Evolutionary conservation across 2,329 filamentous ascomycete genomes (phyloP).

Genomic region (Paraphaeosphaeria sporulosa): DNA sequence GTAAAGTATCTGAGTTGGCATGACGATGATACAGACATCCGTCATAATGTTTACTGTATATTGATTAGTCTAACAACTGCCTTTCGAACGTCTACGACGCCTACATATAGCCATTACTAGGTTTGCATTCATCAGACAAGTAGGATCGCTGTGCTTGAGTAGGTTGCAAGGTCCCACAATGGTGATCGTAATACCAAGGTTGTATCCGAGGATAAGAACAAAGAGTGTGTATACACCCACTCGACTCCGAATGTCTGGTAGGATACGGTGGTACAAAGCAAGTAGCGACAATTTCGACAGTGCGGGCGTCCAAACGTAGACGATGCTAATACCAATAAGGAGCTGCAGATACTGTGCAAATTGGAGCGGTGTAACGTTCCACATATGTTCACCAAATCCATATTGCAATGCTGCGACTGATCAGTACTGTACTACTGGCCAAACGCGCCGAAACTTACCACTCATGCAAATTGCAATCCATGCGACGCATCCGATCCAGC

Average conservation of each 20-base stretch:
- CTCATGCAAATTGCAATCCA: conserved; percentile 24
- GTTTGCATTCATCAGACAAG: conserved; percentile 27
- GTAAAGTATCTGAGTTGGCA: conserved; percentile 34
- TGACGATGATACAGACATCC: conserved; percentile 42
- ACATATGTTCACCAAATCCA: conserved; percentile 29
- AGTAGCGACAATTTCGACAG: conserved; percentile 31
- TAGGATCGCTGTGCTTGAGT: conserved; percentile 18
- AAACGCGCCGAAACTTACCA: conserved; percentile 9
- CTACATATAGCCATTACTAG: conserved; percentile 25
- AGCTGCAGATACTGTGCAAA: conserved; percentile 20
- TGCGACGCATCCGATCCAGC: conserved; percentile 27
- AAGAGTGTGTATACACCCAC: conserved; percentile 22
- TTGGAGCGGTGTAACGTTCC: conserved; percentile 24
- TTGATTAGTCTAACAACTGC: background rate
- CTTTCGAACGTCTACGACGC: background rate
- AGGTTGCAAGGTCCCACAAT: conserved; percentile 29
- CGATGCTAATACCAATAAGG: conserved; percentile 25
- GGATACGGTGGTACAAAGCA: conserved; percentile 29
- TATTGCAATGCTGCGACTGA: conserved; percentile 24
- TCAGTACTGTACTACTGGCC: background rate
- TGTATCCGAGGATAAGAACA: conserved; percentile 26
- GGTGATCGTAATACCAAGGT: conserved; percentile 26
- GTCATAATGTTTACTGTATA: conserved; percentile 42
- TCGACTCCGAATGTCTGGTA: conserved; percentile 20
- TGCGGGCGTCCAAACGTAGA: conserved; percentile 32